Evolutionary conservation across 2,329 filamentous ascomycete species (phyloP).

Genomic region (Capronia epimyces): DNA sequence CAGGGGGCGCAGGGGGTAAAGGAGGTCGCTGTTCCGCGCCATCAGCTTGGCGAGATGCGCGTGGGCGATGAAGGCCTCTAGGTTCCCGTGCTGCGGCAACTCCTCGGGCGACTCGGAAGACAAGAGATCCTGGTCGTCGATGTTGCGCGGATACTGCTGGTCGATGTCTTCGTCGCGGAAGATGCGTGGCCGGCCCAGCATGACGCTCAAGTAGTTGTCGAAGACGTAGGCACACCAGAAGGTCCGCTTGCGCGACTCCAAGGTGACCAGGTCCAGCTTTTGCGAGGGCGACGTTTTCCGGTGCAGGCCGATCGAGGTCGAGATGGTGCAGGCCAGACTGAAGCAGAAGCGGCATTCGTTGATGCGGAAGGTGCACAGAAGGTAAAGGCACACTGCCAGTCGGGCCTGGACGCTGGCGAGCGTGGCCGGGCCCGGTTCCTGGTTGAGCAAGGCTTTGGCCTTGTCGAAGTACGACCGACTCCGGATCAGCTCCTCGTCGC

Average conservation of each 20-base stretch:
- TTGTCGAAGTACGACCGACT: slow-evolving; percentile 22
- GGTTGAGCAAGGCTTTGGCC: slow-evolving; percentile 23
- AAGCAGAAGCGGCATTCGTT: slow-evolving; percentile 54
- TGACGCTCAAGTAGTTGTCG: slow-evolving; percentile 60
- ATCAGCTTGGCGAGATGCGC: slow-evolving; percentile 30
- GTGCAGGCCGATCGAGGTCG: slow-evolving; percentile 44
- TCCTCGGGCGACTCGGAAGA: slow-evolving; percentile 36
- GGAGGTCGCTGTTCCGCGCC: slow-evolving; percentile 27
- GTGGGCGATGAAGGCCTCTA: slow-evolving; percentile 28
- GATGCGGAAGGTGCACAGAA: slow-evolving; percentile 50
- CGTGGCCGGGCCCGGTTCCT: slow-evolving; percentile 46
- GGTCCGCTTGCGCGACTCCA: slow-evolving; percentile 52
- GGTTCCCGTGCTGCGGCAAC: slow-evolving; percentile 29
- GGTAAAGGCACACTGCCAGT: slow-evolving; percentile 50
- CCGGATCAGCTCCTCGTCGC: slow-evolving; percentile 15
- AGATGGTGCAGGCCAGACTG: slow-evolving; percentile 39
- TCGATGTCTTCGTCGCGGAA: slow-evolving; percentile 62
- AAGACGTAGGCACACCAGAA: slow-evolving; percentile 61
- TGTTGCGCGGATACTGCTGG: slow-evolving; percentile 51
- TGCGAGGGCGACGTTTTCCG: slow-evolving; percentile 32
- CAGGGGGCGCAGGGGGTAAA: slow-evolving; percentile 29
- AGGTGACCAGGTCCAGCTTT: slow-evolving; percentile 35
- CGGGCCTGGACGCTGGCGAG: slow-evolving; percentile 51
- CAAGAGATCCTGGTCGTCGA: slow-evolving; percentile 56
- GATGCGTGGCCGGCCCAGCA: slow-evolving; percentile 56